Conservation (phyloP, 1,284 basidiomycete genomes). For the Cystobasidium sp. region DNA sequence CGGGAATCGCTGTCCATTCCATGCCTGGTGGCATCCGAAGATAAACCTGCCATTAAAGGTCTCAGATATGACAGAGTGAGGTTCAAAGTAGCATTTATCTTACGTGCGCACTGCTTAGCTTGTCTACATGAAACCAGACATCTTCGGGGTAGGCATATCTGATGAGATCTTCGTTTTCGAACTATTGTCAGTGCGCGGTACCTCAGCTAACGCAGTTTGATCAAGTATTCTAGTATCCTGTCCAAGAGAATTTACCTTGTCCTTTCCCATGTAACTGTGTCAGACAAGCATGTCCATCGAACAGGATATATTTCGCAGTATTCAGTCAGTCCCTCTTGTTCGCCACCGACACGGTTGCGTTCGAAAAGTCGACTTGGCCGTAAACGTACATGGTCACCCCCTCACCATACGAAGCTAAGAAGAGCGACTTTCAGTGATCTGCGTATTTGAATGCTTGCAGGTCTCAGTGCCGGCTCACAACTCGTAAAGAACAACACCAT, state of each 20-base stretch:
- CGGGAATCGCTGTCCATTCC: slow-evolving; percentile 83
- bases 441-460: background rate
- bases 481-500: slow-evolving; percentile 31
- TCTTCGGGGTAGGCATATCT: slow-evolving; percentile 73
- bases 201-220: background rate
- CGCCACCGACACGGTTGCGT: background rate
- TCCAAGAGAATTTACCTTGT: slow-evolving; percentile 67
- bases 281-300: background rate
- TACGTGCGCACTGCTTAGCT: slow-evolving; percentile 86
- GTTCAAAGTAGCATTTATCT: background rate
- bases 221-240: slow-evolving; percentile 52
- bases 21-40: slow-evolving; percentile 77
- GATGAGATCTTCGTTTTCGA: slow-evolving; percentile 63
- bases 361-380: background rate
- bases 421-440: background rate
- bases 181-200: slow-evolving; percentile 31
- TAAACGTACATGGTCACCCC: background rate
- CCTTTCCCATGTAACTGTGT: slow-evolving; percentile 68
- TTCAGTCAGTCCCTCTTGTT: background rate
- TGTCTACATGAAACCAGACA: slow-evolving; percentile 79
- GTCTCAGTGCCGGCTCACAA: background rate
- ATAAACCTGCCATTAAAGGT: slow-evolving; percentile 63
- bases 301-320: background rate
- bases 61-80: background rate
- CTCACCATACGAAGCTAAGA: background rate